Percentiles rank a stretch among this genome's conserved stretches.
Conservation (phyloP, 768 basidiomycete species). For the Hemileccinum rubropunctum region DNA sequence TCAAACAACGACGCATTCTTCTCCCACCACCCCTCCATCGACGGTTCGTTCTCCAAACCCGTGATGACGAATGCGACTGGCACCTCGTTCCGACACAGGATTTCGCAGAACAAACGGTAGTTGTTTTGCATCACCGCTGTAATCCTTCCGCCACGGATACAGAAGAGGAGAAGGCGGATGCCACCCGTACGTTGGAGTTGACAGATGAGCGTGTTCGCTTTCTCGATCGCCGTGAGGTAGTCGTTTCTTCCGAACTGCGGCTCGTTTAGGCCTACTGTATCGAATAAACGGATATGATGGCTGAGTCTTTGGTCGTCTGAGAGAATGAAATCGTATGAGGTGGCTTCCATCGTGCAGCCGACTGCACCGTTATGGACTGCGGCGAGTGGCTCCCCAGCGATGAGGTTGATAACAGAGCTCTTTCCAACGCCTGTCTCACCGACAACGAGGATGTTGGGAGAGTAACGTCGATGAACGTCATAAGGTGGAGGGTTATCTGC, state of each 20-base stretch:
- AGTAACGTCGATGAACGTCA: slow-evolving; percentile 11
- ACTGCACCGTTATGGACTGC: slow-evolving; percentile 25
- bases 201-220: slow-evolving; percentile 36
- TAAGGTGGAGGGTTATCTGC: slow-evolving; percentile 21
- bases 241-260: slow-evolving; percentile 15
- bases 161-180: slow-evolving; percentile 33
- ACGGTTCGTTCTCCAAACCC: slow-evolving; percentile 30
- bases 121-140: slow-evolving; percentile 30
- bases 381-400: slow-evolving; percentile 29
- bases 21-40: slow-evolving; percentile 36
- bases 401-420: slow-evolving; percentile 42
- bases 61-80: slow-evolving; percentile 33
- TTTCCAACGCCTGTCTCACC: slow-evolving; percentile 35
- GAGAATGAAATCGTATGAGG: slow-evolving; percentile 26
- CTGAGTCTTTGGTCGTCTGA: slow-evolving; percentile 12
- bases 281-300: slow-evolving; percentile 29
- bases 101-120: slow-evolving; percentile 29
- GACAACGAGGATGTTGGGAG: slow-evolving; percentile 40
- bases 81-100: slow-evolving; percentile 30
- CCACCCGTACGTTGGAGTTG: slow-evolving; percentile 31
- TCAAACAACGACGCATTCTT: slow-evolving; percentile 33
- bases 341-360: slow-evolving; percentile 36
- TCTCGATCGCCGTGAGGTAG: slow-evolving; percentile 30
- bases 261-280: slow-evolving; percentile 35
- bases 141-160: slow-evolving; percentile 32